Base-by-base conservation (phyloP, 2,329 filamentous ascomycete genomes). In the Rosellinia necatrix region DNA sequence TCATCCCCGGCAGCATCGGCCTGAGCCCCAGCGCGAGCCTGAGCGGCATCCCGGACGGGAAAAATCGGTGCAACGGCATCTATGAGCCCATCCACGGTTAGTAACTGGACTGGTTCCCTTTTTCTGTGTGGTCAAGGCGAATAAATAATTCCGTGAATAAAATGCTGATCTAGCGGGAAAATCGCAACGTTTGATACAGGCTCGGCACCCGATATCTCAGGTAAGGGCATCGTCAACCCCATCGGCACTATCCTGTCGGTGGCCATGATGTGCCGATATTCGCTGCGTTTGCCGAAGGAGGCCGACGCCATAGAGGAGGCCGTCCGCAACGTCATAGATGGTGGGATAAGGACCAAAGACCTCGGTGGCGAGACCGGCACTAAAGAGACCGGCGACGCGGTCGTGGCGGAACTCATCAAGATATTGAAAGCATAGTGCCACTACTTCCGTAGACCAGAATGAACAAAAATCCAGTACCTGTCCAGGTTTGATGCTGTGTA, bases 1-100 rank as follows among this genome's bases (percentile, higher is more conserved):
- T 96, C 47, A 97, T 97, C 66, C 91, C 93, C 3, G 93, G 93
- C 13, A 92, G 87, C 67, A 85, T 97, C 66, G 93, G 94, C 25
- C 79, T 97, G 63, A 78, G 96, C 65, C 93, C 93, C 22, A 93
- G 89, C 72, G 93, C 93, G 10, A 94, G 89, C 74, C 78, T 97
- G 71, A 89, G 87, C 63, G 91, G 90, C 35, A 86, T 96, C 58
- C 93, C 93, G 0, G 91, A 96, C 72, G 90, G 90, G 52, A 90
- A 91, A 80, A 83, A 80, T 67, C 87, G 84, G 72, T 91, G 92
- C 71, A 96, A 96, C 72, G 93, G 92, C 66, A 96, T 97, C 69
- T 99, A 96, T 73, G 93, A 97, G 81, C 93, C 93, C 22, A 97
- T 99, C 67, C 93, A 99, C 74, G 92, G 91, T 91, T 79, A 58